phyloP scores from a whole-genome alignment of 2,329 filamentous ascomycete species.

The Rhynchosporium secalis region DNA sequence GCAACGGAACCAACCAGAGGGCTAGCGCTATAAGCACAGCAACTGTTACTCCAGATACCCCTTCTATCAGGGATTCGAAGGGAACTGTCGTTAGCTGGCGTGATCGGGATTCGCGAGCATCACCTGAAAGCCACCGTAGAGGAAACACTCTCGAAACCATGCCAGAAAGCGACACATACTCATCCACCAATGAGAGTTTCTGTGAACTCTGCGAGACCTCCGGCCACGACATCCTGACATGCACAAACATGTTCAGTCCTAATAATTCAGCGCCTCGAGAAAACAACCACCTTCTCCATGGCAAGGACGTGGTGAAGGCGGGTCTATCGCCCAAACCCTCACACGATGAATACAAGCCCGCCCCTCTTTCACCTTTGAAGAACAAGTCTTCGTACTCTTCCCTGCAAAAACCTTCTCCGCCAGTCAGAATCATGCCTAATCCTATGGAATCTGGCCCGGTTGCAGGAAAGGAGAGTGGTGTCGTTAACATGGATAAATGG shows the following conservation, averaged over 20 bases:
- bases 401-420: conserved; percentile 41
- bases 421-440: conserved; percentile 56
- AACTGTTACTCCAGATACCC: conserved; percentile 48
- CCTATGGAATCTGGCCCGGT: conserved; percentile 67
- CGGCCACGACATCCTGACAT: conserved; percentile 92
- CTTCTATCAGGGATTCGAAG: conserved; percentile 65
- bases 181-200: conserved; percentile 64
- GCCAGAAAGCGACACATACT: conserved; percentile 69
- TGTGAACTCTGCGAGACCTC: conserved; percentile 94
- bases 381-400: conserved; percentile 41
- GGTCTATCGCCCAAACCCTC: conserved; percentile 42
- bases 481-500: conserved; percentile 87
- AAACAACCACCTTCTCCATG: conserved; percentile 33
- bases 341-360: conserved; percentile 51
- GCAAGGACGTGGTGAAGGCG: conserved; percentile 44
- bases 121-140: conserved; percentile 49
- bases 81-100: conserved; percentile 62
- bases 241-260: conserved; percentile 76
- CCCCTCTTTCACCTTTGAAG: conserved; percentile 54
- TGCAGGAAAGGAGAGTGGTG: conserved; percentile 74
- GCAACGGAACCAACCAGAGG: conserved; percentile 45
- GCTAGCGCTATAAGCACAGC: conserved; percentile 52
- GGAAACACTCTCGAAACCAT: conserved; percentile 63
- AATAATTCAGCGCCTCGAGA: conserved; percentile 26
- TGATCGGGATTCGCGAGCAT: conserved; percentile 43